A percentile compares a stretch with the other conserved stretches of the same genome.
phyloP scores from a whole-genome alignment of 2,329 filamentous ascomycete genomes.

The Botrytis aclada region DNA sequence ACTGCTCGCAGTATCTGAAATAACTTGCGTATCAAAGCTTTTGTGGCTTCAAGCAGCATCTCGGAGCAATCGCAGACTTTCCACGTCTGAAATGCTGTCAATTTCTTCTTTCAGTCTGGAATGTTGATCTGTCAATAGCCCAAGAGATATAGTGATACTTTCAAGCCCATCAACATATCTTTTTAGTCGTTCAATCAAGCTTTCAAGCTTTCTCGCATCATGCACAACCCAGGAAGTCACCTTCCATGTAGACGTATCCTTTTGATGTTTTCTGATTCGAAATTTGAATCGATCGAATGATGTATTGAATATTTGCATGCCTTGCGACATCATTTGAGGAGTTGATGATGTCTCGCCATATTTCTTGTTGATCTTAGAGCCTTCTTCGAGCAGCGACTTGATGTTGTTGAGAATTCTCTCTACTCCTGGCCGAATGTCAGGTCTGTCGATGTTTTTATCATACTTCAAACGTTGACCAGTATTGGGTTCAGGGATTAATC shows the following conservation, averaged over 20 bases:
- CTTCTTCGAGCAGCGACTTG: conserved; percentile 19
- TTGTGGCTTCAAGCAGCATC: conserved; percentile 21
- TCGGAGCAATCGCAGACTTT: conserved; percentile 28
- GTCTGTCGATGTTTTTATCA: conserved; percentile 20
- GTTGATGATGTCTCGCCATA: neutral
- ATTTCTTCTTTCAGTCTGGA: conserved; percentile 26
- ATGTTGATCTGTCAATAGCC: conserved; percentile 24
- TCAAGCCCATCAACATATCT: conserved; percentile 31
- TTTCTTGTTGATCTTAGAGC: conserved; percentile 14
- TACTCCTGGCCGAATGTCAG: conserved; percentile 13
- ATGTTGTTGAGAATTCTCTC: conserved; percentile 21
- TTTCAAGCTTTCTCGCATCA: conserved; percentile 27
- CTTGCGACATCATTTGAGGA: conserved; percentile 9
- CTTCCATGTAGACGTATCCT: conserved; percentile 25
- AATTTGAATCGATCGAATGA: conserved; percentile 28
- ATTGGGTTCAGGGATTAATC: conserved; percentile 16
- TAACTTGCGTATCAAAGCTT: conserved; percentile 7
- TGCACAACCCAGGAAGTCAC: conserved; percentile 31
- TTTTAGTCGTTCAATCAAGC: conserved; percentile 24
- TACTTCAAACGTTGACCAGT: conserved; percentile 14
- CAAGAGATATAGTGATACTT: conserved; percentile 26
- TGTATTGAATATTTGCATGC: conserved; percentile 25
- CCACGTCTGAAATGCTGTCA: conserved; percentile 26
- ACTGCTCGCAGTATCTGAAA: conserved; percentile 26
- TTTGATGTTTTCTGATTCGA: conserved; percentile 26